These are phyloP conservation scores for Piloderma croceum DNA, from an alignment of 768 basidiomycete species.

Conservation along the genomic window DNA sequence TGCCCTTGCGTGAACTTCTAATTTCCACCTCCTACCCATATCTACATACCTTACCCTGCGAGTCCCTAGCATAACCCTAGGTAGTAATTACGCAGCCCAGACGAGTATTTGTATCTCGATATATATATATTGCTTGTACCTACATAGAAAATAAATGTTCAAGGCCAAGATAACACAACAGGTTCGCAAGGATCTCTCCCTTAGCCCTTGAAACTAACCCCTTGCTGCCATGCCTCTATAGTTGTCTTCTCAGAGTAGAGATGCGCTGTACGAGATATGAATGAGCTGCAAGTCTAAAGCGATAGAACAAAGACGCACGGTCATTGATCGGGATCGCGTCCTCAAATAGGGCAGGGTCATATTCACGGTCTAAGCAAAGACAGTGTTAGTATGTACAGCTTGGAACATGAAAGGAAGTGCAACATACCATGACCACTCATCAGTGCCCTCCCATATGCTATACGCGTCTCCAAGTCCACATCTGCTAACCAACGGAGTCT, in stretches of 20 bases:
- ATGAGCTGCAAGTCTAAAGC: conserved; percentile 6
- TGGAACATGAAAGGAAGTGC: conserved; percentile 7
- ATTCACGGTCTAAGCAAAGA: conserved; percentile 13
- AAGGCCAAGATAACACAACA: too few species aligned
- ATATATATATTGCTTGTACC: too few species aligned
- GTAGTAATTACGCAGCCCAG: too few species aligned
- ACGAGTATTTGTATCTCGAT: too few species aligned
- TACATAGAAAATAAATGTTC: too few species aligned
- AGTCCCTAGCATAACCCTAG: too few species aligned
- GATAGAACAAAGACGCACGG: conserved; percentile 9
- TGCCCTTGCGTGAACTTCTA: too few species aligned
- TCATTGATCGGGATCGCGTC: conserved; percentile 13
- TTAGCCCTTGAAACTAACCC: too few species aligned
- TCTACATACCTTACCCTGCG: too few species aligned
- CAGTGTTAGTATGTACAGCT: conserved; percentile 7
- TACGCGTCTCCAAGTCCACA: conserved; percentile 15
- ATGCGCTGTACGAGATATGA: conserved; percentile 6
- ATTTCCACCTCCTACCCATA: too few species aligned
- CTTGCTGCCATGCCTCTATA: too few species aligned
- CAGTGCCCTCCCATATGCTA: conserved; percentile 16
- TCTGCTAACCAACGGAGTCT: conserved; percentile 7
- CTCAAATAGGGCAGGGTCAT: conserved; percentile 18
- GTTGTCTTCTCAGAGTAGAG: conserved; percentile 8
- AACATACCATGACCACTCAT: conserved; percentile 17
- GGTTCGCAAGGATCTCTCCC: too few species aligned